Percentiles rank a stretch among this genome's conserved stretches.
Evolutionary conservation across 2,329 filamentous ascomycete species (phyloP).

Genomic region (Aciculosporium take): DNA sequence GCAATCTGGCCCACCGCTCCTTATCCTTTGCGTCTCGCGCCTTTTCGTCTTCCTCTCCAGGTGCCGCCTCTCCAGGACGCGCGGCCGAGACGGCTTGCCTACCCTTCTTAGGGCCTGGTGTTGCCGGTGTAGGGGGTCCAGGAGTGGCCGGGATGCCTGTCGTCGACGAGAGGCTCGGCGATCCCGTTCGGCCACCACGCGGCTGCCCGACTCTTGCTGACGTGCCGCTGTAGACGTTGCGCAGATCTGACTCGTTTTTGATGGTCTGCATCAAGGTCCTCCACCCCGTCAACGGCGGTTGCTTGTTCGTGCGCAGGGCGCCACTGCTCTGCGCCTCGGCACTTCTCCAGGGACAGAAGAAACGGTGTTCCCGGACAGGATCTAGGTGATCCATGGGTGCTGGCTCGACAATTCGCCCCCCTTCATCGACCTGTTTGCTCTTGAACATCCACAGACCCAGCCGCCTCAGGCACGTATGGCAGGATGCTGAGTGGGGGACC

Average conservation of each 20-base stretch:
- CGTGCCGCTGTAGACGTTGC: constrained; percentile 21
- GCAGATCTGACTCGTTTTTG: constrained; percentile 43
- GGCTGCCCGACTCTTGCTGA: constrained; percentile 12
- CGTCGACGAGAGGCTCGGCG: not conserved
- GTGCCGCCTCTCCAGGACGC: constrained; percentile 7
- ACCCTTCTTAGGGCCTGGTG: constrained; percentile 2
- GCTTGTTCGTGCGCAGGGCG: constrained; percentile 19
- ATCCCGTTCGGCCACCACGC: not conserved
- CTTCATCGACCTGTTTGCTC: constrained; percentile 49
- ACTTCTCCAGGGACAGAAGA: constrained; percentile 74
- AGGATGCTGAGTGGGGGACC: constrained; percentile 61
- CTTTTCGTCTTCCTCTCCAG: constrained; percentile 28
- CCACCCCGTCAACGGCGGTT: constrained; percentile 36
- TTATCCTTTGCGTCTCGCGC: constrained; percentile 47
- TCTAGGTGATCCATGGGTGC: constrained; percentile 55
- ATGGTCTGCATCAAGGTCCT: constrained; percentile 38
- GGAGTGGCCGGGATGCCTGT: not conserved
- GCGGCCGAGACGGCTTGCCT: constrained; percentile 4
- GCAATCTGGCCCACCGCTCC: constrained; percentile 57
- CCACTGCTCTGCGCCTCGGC: constrained; percentile 39
- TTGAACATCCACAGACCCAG: constrained; percentile 91
- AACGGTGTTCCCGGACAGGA: constrained; percentile 57
- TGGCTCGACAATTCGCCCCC: constrained; percentile 37
- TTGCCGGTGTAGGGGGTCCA: constrained; percentile 9
- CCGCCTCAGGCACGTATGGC: constrained; percentile 73